Evolutionary conservation across 257 asterid species (phyloP).

Genomic region (Ehretia macrophylla): DNA sequence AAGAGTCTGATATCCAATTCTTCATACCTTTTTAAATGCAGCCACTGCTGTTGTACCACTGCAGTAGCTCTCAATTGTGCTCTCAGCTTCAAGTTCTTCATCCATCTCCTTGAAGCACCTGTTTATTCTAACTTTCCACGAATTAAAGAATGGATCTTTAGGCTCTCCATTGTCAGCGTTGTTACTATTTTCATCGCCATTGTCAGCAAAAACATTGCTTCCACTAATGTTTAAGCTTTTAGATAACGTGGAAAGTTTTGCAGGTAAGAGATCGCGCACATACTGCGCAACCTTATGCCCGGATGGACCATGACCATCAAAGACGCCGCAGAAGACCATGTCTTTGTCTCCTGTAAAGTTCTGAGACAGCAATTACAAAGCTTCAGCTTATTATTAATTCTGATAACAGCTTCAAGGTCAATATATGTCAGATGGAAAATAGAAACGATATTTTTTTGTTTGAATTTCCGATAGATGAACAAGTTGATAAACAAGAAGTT

Average conservation of each 20-base stretch:
- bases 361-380: conserved; percentile 22
- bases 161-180: conserved; percentile 2
- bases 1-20: too few relatives aligned
- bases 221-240: conserved; percentile 13
- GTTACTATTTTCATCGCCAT: not conserved
- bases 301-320: conserved; percentile 89
- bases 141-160: conserved; percentile 33
- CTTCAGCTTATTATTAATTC: not conserved
- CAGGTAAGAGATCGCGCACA: conserved; percentile 66
- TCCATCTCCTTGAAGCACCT: conserved; percentile 61
- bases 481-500: too few relatives aligned
- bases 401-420: too few relatives aligned
- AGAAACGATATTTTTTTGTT: too few relatives aligned
- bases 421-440: too few relatives aligned
- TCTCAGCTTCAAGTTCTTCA: conserved; percentile 50
- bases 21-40: conserved; percentile 63
- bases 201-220: not conserved
- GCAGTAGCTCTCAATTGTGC: conserved; percentile 63
- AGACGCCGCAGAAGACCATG: conserved; percentile 60
- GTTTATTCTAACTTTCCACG: conserved; percentile 54
- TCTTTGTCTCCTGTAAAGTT: conserved; percentile 71
- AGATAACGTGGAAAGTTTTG: conserved; percentile 41
- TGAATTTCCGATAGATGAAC: too few relatives aligned
- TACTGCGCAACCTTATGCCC: conserved; percentile 79
- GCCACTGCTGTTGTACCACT: conserved; percentile 81